Conservation (phyloP, 2,329 filamentous ascomycete genomes). For the Botryotinia narcissicola region DNA sequence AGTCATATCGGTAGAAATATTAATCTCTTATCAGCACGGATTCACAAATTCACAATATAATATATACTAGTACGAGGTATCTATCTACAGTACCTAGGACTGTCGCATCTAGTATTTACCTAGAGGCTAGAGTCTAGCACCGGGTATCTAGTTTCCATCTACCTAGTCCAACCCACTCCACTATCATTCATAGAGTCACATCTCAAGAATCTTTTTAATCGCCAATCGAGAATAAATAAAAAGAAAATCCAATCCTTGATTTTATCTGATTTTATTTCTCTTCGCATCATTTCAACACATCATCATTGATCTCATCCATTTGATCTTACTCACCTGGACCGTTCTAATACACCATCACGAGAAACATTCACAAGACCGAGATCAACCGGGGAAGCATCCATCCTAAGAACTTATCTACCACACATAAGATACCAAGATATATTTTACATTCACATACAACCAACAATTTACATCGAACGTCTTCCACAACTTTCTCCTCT, state of each 20-base stretch:
- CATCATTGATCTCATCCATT: background rate
- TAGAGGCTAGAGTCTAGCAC: background rate
- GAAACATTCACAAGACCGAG: conserved; percentile 19
- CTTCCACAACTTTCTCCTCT: background rate
- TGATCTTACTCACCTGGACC: conserved; percentile 6
- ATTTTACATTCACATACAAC: background rate
- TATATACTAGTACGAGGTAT: background rate
- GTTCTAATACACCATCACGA: conserved; percentile 13
- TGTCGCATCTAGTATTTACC: background rate
- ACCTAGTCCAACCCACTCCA: background rate
- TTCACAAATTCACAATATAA: background rate
- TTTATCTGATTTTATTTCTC: background rate
- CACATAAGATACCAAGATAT: background rate
- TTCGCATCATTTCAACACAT: conserved; percentile 4
- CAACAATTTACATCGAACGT: background rate
- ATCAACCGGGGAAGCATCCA: background rate
- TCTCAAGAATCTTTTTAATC: background rate
- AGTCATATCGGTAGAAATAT: conserved; percentile 3
- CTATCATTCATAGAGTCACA: background rate
- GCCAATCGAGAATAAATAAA: background rate
- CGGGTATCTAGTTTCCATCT: background rate
- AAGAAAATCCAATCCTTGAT: background rate
- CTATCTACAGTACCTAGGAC: background rate
- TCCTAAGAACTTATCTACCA: background rate
- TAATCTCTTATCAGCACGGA: conserved; percentile 12